A percentile compares a stretch with the other conserved stretches of the same genome.
Evolutionary conservation across 768 basidiomycete genomes (phyloP).

Genomic region (Mycena rebaudengoi): DNA sequence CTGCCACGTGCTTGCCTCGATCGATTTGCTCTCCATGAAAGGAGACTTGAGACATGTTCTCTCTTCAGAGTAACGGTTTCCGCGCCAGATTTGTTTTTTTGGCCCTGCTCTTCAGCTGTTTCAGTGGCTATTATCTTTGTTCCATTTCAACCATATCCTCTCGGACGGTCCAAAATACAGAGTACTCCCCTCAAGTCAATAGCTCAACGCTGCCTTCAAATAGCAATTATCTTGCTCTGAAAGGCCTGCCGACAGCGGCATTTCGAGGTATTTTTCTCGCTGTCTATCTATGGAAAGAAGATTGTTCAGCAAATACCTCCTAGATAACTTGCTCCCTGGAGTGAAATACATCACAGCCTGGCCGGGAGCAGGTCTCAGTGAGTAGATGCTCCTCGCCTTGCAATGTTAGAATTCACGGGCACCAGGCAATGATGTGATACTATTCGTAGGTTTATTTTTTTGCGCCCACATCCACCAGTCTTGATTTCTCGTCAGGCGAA

Average conservation of each 20-base stretch:
- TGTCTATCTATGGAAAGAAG: background rate
- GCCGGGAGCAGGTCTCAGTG: conserved; percentile 55
- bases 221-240: too few species aligned
- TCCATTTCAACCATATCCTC: too few species aligned
- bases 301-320: background rate
- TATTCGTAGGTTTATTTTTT: conserved; percentile 33
- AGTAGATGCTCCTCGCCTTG: background rate
- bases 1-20: too few species aligned
- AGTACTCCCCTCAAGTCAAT: too few species aligned
- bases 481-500: conserved; percentile 34
- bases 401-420: background rate
- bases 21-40: too few species aligned
- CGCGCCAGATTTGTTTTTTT: too few species aligned
- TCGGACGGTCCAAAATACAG: too few species aligned
- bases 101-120: too few species aligned
- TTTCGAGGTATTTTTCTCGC: conserved; percentile 42
- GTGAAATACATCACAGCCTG: conserved; percentile 55
- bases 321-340: conserved; percentile 56
- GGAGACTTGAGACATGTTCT: too few species aligned
- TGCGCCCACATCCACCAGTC: background rate
- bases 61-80: too few species aligned
- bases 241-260: conserved; percentile 47
- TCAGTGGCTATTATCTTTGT: too few species aligned
- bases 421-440: conserved; percentile 58
- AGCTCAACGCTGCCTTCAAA: too few species aligned